Evolutionary conservation across 176 grass and related monocot genomes (phyloP).

Genomic region (Triticum timopheevii): DNA sequence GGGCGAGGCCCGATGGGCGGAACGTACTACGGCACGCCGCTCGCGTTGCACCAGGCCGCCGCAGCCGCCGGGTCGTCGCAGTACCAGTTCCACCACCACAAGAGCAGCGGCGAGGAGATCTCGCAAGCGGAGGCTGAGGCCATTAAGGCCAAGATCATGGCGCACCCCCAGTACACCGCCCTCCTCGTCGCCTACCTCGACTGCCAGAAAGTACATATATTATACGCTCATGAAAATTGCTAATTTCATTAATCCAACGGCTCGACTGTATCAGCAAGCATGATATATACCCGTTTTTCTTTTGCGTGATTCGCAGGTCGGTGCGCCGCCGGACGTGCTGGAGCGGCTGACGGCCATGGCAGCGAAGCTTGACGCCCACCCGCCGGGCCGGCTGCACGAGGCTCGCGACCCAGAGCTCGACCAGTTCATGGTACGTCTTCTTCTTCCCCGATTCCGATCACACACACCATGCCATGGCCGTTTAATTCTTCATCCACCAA

Average conservation of each 20-base stretch:
- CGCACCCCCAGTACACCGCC: conserved; percentile 81
- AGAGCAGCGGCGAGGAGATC: conserved; percentile 37
- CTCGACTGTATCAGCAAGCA: not conserved
- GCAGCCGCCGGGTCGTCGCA: conserved; percentile 20
- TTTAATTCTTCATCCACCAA: not conserved
- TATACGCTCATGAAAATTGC: not conserved
- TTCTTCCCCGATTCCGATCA: not conserved
- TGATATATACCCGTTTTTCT: not conserved
- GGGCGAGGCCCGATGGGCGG: conserved; percentile 15
- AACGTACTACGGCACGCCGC: conserved; percentile 44
- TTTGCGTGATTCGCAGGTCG: conserved; percentile 40
- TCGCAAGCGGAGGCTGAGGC: conserved; percentile 50
- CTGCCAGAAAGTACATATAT: conserved; percentile 81
- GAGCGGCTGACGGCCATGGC: conserved; percentile 56
- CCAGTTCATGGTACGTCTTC: conserved; percentile 84
- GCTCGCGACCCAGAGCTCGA: conserved; percentile 87
- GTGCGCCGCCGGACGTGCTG: conserved; percentile 72
- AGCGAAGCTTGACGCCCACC: conserved; percentile 46
- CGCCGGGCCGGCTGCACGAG: conserved; percentile 30
- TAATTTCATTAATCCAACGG: not conserved
- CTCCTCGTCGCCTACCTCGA: conserved; percentile 83
- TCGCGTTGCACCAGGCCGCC: conserved; percentile 42
- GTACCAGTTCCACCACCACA: conserved; percentile 17
- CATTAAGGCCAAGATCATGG: conserved; percentile 92
- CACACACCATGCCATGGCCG: not conserved